Evolutionary conservation across 345 rosid genomes (phyloP).

Genomic region (Eucalyptus regnans): DNA sequence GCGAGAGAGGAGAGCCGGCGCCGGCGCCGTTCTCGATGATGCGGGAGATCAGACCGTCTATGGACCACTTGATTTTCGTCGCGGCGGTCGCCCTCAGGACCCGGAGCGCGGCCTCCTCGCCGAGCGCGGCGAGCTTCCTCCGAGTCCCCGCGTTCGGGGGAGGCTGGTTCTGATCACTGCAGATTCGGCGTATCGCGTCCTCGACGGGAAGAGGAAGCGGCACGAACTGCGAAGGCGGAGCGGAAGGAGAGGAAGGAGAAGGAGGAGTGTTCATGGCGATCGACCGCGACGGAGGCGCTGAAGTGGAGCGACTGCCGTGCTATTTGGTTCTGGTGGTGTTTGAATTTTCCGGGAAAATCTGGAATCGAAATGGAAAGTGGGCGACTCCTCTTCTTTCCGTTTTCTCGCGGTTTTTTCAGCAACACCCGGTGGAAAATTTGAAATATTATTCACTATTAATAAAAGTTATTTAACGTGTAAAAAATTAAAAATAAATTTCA

Average conservation of each 20-base stretch:
- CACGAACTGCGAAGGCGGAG: not conserved
- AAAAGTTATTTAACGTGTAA: not conserved
- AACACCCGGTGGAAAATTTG: not conserved
- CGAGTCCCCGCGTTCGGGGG: conserved; percentile 8
- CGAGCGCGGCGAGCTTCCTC: conserved; percentile 7
- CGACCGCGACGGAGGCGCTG: not conserved
- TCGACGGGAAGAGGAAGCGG: conserved; percentile 26
- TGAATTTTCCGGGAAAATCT: not conserved
- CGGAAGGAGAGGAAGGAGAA: not conserved
- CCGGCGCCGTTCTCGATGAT: not conserved
- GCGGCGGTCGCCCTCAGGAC: not conserved
- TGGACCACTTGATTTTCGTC: not conserved
- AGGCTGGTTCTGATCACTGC: conserved; percentile 6
- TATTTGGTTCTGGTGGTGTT: not conserved
- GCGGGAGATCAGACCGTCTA: not conserved
- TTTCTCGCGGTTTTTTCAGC: not conserved
- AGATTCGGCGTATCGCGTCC: conserved; percentile 16
- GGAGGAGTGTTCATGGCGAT: not conserved
- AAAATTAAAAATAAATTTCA: too few species aligned
- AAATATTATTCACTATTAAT: not conserved
- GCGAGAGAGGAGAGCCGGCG: not conserved
- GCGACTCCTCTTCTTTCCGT: not conserved
- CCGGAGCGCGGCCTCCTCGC: conserved; percentile 19
- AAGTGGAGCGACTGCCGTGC: not conserved
- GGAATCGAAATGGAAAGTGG: not conserved